phyloP scores from a whole-genome alignment of 306 rosid genomes.

The Dryas alaskensis region DNA sequence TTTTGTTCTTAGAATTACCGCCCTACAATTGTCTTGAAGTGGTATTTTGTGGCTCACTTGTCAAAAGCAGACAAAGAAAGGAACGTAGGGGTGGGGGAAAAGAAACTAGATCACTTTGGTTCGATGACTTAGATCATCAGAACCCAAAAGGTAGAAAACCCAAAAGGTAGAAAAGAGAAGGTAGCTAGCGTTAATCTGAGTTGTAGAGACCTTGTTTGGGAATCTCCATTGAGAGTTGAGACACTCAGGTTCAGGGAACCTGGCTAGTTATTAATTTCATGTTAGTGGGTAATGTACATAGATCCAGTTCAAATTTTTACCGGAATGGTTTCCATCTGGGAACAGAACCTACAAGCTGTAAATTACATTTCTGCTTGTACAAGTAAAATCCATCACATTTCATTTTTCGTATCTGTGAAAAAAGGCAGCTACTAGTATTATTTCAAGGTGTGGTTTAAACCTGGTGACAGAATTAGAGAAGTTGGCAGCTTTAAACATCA shows the following conservation, averaged over 20 bases:
- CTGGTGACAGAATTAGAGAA: constrained; percentile 21
- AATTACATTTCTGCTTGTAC: constrained; percentile 25
- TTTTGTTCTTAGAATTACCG: constrained; percentile 4
- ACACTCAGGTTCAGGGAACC: constrained; percentile 9
- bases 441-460: constrained; percentile 11
- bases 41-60: not conserved
- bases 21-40: not conserved
- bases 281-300: constrained; percentile 34
- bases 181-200: not conserved
- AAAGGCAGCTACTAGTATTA: not conserved
- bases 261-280: constrained; percentile 7
- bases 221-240: constrained; percentile 13
- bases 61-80: not conserved
- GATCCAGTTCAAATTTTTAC: constrained; percentile 11
- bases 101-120: not conserved
- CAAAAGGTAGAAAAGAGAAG: not conserved
- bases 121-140: too few relatives aligned
- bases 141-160: too few relatives aligned
- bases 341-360: constrained; percentile 24
- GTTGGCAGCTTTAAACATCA: constrained; percentile 42
- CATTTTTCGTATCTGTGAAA: not conserved
- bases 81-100: not conserved
- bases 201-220: not conserved
- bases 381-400: constrained; percentile 18
- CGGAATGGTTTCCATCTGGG: constrained; percentile 25